Conservation (phyloP, 2,329 filamentous ascomycete genomes). For the Calonectria ilicicola region DNA sequence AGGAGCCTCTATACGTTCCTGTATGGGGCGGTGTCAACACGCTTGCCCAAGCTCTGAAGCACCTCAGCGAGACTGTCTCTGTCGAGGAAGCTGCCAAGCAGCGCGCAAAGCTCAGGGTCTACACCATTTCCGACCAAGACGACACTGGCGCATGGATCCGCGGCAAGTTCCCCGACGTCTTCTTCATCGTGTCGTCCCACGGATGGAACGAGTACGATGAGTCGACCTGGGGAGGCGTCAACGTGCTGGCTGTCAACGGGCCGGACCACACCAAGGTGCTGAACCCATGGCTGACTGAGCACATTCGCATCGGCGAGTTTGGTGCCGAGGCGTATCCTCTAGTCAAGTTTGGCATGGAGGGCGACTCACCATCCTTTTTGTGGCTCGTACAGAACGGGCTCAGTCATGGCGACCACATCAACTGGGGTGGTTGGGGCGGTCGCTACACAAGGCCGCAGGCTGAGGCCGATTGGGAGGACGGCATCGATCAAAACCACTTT, state of each 20-base stretch:
- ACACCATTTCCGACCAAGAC: slow-evolving; percentile 70
- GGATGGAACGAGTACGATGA: slow-evolving; percentile 65
- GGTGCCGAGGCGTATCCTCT: slow-evolving; percentile 55
- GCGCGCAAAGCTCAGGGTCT: slow-evolving; percentile 58
- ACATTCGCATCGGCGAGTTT: slow-evolving; percentile 62
- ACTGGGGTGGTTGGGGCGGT: slow-evolving; percentile 62
- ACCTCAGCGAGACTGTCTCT: slow-evolving; percentile 42
- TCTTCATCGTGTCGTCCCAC: slow-evolving; percentile 67
- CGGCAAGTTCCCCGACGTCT: slow-evolving; percentile 62
- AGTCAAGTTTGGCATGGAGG: slow-evolving; percentile 62
- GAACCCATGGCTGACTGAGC: slow-evolving; percentile 61
- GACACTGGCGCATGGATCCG: slow-evolving; percentile 68
- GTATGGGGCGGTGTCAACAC: slow-evolving; percentile 66
- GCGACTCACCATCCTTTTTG: slow-evolving; percentile 61
- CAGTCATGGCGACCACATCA: slow-evolving; percentile 55
- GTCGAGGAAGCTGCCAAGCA: slow-evolving; percentile 49
- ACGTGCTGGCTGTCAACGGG: slow-evolving; percentile 15
- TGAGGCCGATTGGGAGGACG: slow-evolving; percentile 39
- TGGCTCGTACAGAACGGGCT: slow-evolving; percentile 50
- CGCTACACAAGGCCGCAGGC: slow-evolving; percentile 50
- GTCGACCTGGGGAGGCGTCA: slow-evolving; percentile 68
- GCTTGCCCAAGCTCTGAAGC: slow-evolving; percentile 60
- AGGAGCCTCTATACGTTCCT: slow-evolving; percentile 60
- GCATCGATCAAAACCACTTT: slow-evolving; percentile 31
- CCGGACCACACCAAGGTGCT: slow-evolving; percentile 50